A percentile compares a stretch with the other conserved stretches of the same genome.
These are phyloP conservation scores for Dothistroma septosporum DNA, from an alignment of 2,329 filamentous ascomycete species.

Conservation along the genomic window DNA sequence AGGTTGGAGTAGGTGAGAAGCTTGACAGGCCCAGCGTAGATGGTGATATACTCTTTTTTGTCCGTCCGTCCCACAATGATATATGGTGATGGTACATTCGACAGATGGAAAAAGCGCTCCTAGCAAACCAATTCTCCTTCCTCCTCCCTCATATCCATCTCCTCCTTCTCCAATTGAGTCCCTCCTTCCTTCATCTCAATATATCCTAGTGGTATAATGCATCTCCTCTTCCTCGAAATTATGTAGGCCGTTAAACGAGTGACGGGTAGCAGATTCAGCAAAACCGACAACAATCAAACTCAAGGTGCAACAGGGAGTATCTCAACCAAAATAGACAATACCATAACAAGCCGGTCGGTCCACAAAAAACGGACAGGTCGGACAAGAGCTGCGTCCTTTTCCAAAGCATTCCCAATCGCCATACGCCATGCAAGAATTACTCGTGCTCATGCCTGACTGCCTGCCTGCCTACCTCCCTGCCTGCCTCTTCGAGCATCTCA, in stretches of 20 bases:
- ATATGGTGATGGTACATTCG: constrained; percentile 1
- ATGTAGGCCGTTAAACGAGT: constrained; percentile 20
- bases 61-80: not conserved
- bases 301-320: constrained; percentile 20
- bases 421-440: not conserved
- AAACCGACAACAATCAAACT: not conserved
- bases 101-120: not conserved
- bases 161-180: not conserved
- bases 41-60: too few relatives aligned
- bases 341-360: not conserved
- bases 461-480: not conserved
- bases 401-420: not conserved
- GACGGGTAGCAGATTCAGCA: constrained; percentile 11
- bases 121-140: not conserved
- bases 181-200: not conserved
- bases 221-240: not conserved
- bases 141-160: not conserved
- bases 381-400: not conserved
- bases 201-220: not conserved
- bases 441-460: not conserved
- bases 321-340: constrained; percentile 10
- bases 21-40: too few relatives aligned
- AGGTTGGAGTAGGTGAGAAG: too few relatives aligned
- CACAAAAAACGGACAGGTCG: not conserved
- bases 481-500: not conserved